Base-by-base conservation (phyloP, 73 alveolate species). In the Paraurostyla sp. region DNA sequence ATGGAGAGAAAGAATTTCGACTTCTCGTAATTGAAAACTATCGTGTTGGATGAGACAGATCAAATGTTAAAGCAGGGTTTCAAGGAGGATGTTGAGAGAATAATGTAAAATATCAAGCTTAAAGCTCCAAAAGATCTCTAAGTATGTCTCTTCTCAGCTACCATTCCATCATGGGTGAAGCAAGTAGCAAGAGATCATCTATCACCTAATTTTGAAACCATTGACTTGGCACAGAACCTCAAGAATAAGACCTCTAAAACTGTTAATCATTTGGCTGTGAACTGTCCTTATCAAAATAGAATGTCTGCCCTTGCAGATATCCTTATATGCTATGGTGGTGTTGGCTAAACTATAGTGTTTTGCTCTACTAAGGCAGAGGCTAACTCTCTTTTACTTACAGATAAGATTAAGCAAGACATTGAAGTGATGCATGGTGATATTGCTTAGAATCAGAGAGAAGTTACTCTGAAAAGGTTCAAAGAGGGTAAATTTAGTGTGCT, bases 1-100 rank as follows among this genome's bases (percentile, higher is more conserved):
- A 92, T 95, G 36, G 98, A 97, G 57, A 95, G 99, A 91, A 94
- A 94, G 33, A 81, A 59, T 51, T 83, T 96, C 40, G 89, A 94
- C 73, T 96, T 96, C 36, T 80, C 95, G 65, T 75, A 81, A 48
- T 73, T 96, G 51, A 88, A 89, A 80, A 81, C 97, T 42, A 71
- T 95, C 25, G 94, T 97, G 23, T 92, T 97, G 57, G 99, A 98
- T 83, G 99, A 98, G 90, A 99, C 99, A 40, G 99, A 98, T 93
- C 92, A 97, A 94, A 98, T 98, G 99, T 88, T 98, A 27, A 98
- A 98, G 90, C 91, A 94, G 97, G 99, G 99, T 22, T 98, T 98
- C 86, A 97, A 97, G 80, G 99, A 98, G 75, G 98, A 97, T 82
- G 96, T 98, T 58, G 99, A 98, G 78, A 97, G 95, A 84, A 92